phyloP scores from a whole-genome alignment of 441 rosid species.

The Populus trichocarpa region DNA sequence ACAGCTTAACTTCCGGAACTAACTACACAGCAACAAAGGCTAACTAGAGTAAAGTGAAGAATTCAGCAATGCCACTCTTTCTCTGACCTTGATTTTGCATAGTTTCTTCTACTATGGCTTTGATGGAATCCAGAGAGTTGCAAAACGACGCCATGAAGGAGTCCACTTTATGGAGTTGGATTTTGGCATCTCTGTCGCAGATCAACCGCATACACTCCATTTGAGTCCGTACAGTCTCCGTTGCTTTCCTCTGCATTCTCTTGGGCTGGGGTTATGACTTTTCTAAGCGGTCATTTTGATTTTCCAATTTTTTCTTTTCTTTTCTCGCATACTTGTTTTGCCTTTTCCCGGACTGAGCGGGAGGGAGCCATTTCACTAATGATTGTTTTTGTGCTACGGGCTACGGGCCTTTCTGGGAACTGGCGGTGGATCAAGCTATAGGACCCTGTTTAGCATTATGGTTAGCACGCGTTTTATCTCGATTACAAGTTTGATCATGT shows the following conservation, averaged over 20 bases:
- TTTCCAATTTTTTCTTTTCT: background rate
- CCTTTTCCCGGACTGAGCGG: background rate
- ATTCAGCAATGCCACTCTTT: background rate
- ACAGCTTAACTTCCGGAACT: background rate
- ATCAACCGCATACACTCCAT: conserved; percentile 58
- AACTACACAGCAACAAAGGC: conserved; percentile 12
- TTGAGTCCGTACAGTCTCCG: conserved; percentile 27
- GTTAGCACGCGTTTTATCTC: no score
- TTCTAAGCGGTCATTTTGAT: background rate
- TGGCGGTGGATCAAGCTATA: background rate
- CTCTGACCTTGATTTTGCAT: conserved; percentile 49
- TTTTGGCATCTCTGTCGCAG: conserved; percentile 36
- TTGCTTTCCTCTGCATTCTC: conserved; percentile 30
- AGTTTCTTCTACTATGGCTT: conserved; percentile 43
- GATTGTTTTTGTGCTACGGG: background rate
- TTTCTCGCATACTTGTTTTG: background rate
- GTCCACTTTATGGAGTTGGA: conserved; percentile 43
- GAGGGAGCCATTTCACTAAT: background rate
- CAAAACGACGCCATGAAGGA: conserved; percentile 44
- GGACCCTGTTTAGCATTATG: background rate
- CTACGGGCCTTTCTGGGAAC: background rate
- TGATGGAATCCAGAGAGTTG: conserved; percentile 40
- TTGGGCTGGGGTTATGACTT: background rate
- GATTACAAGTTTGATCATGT: no score
- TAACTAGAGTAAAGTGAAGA: background rate